Percentiles rank a stretch among this genome's conserved stretches.
phyloP scores from a whole-genome alignment of 2,329 filamentous ascomycete genomes.

The Talaromyces sp. region DNA sequence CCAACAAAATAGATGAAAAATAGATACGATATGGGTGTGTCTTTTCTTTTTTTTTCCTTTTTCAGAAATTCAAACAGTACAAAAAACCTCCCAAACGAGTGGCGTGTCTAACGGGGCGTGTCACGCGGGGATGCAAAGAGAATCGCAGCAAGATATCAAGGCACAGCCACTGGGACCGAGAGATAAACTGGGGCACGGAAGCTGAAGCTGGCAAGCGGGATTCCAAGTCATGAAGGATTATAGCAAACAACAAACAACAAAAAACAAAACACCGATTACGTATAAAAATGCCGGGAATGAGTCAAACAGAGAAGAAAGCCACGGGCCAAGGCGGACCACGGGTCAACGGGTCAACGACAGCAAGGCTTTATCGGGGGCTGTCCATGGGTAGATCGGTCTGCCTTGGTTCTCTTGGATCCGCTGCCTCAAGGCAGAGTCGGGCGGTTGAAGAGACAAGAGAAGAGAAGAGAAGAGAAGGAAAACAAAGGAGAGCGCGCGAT shows the following conservation, averaged over 20 bases:
- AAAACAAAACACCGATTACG: slow-evolving; percentile 6
- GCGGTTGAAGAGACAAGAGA: neutral
- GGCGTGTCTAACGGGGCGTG: slow-evolving; percentile 20
- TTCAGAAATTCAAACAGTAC: slow-evolving; percentile 18
- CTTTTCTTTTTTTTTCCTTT: neutral
- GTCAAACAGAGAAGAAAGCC: neutral
- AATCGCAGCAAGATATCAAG: neutral
- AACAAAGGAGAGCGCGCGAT: neutral
- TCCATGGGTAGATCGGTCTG: neutral
- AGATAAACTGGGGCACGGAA: slow-evolving; percentile 7
- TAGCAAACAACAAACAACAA: neutral
- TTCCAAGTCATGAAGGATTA: slow-evolving; percentile 5
- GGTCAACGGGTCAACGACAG: neutral
- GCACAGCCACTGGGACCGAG: neutral
- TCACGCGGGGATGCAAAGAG: slow-evolving; percentile 16
- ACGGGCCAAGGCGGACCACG: neutral
- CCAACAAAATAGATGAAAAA: neutral
- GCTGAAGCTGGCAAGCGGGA: slow-evolving; percentile 3
- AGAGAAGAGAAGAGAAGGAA: neutral
- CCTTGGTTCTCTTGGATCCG: neutral
- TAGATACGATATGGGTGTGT: neutral
- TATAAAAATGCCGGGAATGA: neutral
- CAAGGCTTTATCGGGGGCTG: neutral
- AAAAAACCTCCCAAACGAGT: slow-evolving; percentile 26
- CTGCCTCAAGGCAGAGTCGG: no score